Evolutionary conservation across 345 rosid species (phyloP), one percentile per base, ranked within the genome.

Genomic region (Populus alba): DNA sequence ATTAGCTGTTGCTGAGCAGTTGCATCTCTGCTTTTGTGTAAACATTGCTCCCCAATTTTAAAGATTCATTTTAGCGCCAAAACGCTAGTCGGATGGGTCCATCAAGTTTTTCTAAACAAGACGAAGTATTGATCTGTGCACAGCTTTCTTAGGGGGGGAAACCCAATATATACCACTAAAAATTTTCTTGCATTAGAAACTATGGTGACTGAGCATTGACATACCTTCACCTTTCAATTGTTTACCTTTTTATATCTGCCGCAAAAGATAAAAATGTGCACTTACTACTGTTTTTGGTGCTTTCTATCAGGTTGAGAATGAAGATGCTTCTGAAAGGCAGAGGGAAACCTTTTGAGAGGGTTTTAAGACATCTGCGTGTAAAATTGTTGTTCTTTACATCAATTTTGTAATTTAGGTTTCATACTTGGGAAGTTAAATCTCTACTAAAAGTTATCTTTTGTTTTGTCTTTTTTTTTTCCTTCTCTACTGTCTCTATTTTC

Each of bases 291-390:
- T 47, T n/a, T 68, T 72, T 71, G 18, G 3, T 70, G 18, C 17
- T 23, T 18, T 70, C 9, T 39, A 59, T 70, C 87, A 90, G 92
- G 92, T 92, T 45, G 95, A 90, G 79, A 84, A 71, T 67, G 97
- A 93, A 73, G 86, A 88, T 80, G 86, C 72, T 37, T 85, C 66
- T 53, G 88, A 82, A 75, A 88, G 90, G 75, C 89, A 68, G 69
- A 74, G 80, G 68, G 87, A 81, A 10, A 70, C 59, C 51, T 75
- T 83, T 22, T 86, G 87, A 85, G 77, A 73, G 57, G 25, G 17
- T 39, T 41, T 31, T 8, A 67, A 67, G 70, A 37, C 39, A 8
- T 67, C 47, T 38, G 29, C 16, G 29, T 8, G 43, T 7, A 67
- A 38, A 38, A 18, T 67, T 67, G 67, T 5, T 63, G 41, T 67